These are phyloP conservation scores for Xylaria intraflava DNA, from an alignment of 495 filamentous ascomycete genomes.

Conservation along the genomic window DNA sequence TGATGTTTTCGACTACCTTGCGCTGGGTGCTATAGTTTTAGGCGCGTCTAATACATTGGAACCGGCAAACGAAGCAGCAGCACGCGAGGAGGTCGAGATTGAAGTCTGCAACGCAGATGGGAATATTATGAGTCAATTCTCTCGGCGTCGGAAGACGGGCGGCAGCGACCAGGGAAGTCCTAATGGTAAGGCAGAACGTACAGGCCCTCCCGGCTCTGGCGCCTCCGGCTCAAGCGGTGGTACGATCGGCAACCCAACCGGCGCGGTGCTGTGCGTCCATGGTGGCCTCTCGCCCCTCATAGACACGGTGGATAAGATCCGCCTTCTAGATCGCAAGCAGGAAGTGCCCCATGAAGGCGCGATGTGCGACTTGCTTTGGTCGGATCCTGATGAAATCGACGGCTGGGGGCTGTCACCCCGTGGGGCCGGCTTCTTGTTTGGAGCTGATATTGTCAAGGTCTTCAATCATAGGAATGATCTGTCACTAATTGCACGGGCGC, in stretches of 20 bases:
- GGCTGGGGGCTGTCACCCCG: slow-evolving; percentile 94
- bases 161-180: slow-evolving; percentile 26
- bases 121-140: slow-evolving; percentile 65
- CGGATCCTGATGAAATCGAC: slow-evolving; percentile 96
- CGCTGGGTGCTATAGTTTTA: slow-evolving; percentile 87
- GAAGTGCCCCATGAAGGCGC: slow-evolving; percentile 97
- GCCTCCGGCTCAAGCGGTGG: slow-evolving; percentile 62
- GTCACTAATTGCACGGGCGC: slow-evolving; percentile 83
- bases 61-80: slow-evolving; percentile 41
- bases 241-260: slow-evolving; percentile 57
- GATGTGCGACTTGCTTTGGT: slow-evolving; percentile 98
- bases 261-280: slow-evolving; percentile 91
- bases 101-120: slow-evolving; percentile 82
- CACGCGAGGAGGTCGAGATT: slow-evolving; percentile 74
- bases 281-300: slow-evolving; percentile 87
- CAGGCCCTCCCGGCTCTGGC: slow-evolving; percentile 71
- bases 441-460: slow-evolving; percentile 88
- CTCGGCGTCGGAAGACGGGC: slow-evolving; percentile 11
- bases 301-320: slow-evolving; percentile 92
- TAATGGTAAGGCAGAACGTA: slow-evolving; percentile 41
- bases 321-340: slow-evolving; percentile 91
- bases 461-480: slow-evolving; percentile 95
- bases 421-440: slow-evolving; percentile 93
- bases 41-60: slow-evolving; percentile 72
- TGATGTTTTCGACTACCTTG: slow-evolving; percentile 97